Evolutionary conservation across 2,329 filamentous ascomycete genomes (phyloP), one percentile per base, ranked within the genome.

Genomic region (Phialophora verrucosa): DNA sequence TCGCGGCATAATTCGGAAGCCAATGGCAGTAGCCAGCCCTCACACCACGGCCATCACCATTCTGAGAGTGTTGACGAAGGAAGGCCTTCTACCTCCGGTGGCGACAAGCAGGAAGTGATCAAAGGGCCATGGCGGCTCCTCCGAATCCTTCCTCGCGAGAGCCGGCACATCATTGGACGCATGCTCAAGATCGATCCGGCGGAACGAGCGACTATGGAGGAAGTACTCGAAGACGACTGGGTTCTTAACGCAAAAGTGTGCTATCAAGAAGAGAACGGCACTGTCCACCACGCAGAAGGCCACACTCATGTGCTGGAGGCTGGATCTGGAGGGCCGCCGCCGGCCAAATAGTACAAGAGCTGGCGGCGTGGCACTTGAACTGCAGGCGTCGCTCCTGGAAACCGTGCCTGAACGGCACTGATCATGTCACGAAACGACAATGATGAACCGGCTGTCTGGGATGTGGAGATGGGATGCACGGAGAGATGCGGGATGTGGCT

Each of bases 151-250:
- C 95, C 95, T 0, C 85, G 94, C 66, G 95, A 98, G 79, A 96
- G 90, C 70, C 85, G 95, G 59, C 90, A 94, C 75, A 93, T 99
- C 69, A 90, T 99, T 63, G 90, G 92, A 53, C 86, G 91, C 64
- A 99, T 99, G 95, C 85, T 99, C 42, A 92, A 95, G 74, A 84
- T 97, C 59, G 88, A 97, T 73, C 92, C 93, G 0, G 90, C 87
- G 75, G 90, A 90, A 71, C 87, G 95, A 64, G 94, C 93, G 2
- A 91, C 87, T 2, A 90, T 99, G 82, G 84, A 90, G 27, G 93
- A 99, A 74, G 91, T 99, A 20, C 80, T 97, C 59, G 86, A 89
- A 25, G 94, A 99, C 75, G 88, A 90, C 17, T 99, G 95, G 95
- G 88, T 98, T n/a, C 87, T 88, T 56, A 89, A 90, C 73, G 92